Base-by-base conservation (phyloP, 441 rosid genomes). In the Daphne laureola region DNA sequence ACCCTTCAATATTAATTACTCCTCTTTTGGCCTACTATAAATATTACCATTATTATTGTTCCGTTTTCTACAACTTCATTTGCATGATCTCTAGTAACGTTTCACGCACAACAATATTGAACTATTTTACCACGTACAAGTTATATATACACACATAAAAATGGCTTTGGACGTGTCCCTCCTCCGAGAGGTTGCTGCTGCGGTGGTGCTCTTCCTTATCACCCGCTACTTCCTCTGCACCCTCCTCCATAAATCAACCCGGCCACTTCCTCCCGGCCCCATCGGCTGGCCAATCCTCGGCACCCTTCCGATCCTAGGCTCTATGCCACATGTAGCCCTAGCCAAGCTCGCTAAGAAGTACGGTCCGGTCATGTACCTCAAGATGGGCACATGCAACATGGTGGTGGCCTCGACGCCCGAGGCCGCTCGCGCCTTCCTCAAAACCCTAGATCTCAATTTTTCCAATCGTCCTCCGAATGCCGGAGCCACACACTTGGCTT, bases 231-330 rank as follows among this genome's bases (percentile, higher is more conserved):
- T 64, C 11, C 17, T 69, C 31, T 48, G 31, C 14, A 61, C 18
- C 16, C 50, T 67, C 3, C 16, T 62, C 4, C 23, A 1, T 17
- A 67, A 58, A 38, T 3, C 57, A 0, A 6, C 46, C 25, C 21
- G 17, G 3, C 65, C 31, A 0, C 73, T 76, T 5, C 90, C 84
- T 0, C 87, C 87, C 0, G 87, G 90, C 0, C 87, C 90, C 0
- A 76, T 44, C 49, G 87, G 87, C 3, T 80, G 81, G 84, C 90
- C 90, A 9, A 0, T 80, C 8, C 43, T 83, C 0, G 87, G 87
- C 0, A 73, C 79, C 5, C 70, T 83, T 14, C 90, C 81, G 1
- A 70, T 74, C 7, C 23, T 80, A 13, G 87, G 87, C 2, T 15
- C 51, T 55, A 74, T 74, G 81, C 90, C 90, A 0, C 87, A 83